Percentiles rank a stretch among this genome's conserved stretches.
Evolutionary conservation across 257 asterid species (phyloP).

Genomic region (Solanum sejunctum): DNA sequence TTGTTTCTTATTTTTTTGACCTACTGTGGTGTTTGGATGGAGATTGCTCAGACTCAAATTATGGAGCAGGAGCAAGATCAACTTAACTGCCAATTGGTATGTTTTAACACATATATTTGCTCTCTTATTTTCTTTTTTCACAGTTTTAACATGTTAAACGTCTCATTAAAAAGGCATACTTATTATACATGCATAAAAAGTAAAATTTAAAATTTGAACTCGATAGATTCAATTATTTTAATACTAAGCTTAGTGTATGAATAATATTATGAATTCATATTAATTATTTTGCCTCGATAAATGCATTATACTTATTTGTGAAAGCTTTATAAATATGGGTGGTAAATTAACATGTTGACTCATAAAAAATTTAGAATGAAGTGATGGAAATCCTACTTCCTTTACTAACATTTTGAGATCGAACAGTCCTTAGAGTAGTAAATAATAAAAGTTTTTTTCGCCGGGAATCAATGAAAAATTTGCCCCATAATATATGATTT

Average conservation of each 20-base stretch:
- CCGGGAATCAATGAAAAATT: no score
- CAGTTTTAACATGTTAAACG: not conserved
- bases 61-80: conserved; percentile 6
- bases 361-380: not conserved
- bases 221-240: not conserved
- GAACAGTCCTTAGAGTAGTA: not conserved
- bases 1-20: not conserved
- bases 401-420: not conserved
- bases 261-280: not conserved
- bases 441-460: no score
- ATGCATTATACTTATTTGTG: not conserved
- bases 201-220: not conserved
- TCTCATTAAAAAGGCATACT: not conserved
- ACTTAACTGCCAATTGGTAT: conserved; percentile 2
- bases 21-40: not conserved
- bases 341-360: not conserved
- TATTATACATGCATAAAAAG: not conserved
- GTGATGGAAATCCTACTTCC: not conserved
- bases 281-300: not conserved
- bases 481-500: no score
- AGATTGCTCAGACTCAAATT: not conserved
- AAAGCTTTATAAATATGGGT: not conserved
- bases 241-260: no score
- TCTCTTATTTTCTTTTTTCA: not conserved
- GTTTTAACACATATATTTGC: not conserved